Evolutionary conservation across 345 rosid species (phyloP), one percentile per base, ranked within the genome.

Genomic region (Eucalyptus polybractea): DNA sequence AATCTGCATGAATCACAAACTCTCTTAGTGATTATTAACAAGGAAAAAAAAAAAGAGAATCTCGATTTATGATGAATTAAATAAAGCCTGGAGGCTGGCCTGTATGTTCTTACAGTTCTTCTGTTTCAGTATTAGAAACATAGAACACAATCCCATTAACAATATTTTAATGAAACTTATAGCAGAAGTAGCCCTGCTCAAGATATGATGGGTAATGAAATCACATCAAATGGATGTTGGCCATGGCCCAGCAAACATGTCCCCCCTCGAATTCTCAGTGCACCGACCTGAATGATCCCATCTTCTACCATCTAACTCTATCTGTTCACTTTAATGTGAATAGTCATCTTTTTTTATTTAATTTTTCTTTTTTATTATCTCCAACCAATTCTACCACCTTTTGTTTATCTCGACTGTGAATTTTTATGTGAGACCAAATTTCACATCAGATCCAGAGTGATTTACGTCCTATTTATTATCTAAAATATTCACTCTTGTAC

Each of bases 1-100:
- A 96, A 87, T 96, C 99, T 97, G 96, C 89, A 92, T 85, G 90
- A 88, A 22, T 29, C 76, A 31, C 29, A 16, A 76, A 40, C 85
- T 40, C 85, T 40, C 47, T 76, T 10, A 40, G 47, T 76, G 83
- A 65, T 65, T n/a, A n/a, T 65, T n/a, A 65, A 62, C 58, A 53
- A 53, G 58, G 16, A 62, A 13, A 13, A n/a, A n/a, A 14, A n/a
- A n/a, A 0, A 19, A 12, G 83, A 40, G 83, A 21, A 40, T 21
- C 83, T 21, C 42, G 3, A 76, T 37, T 21, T 40, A 37, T 40
- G 85, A 76, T 76, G 85, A 76, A 76, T 6, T 31, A 65, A n/a
- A 16, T n/a, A 15, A 15, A 65, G 76, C 33, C 76, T 65, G 33
- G 76, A 65, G 76, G 40, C 40, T 49, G 87, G 58, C 54, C 4